A percentile compares a stretch with the other conserved stretches of the same genome.
Conservation (phyloP, 345 rosid genomes). For the Moricandia moricandioides region DNA sequence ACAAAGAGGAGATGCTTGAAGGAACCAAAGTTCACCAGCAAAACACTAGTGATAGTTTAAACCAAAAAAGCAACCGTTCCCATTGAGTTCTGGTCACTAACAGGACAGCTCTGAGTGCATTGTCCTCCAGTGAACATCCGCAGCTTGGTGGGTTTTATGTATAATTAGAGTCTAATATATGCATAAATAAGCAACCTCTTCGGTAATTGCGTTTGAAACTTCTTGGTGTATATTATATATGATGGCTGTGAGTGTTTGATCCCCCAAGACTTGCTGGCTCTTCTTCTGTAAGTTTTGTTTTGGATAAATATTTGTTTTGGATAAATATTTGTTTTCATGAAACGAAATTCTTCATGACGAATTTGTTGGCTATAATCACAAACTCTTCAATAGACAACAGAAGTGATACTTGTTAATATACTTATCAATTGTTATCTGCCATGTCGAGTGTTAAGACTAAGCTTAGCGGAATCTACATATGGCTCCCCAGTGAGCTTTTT, state of each 20-base stretch:
- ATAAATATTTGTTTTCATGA: not conserved
- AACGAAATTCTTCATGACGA: too few species aligned
- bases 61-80: conserved; percentile 36
- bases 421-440: too few species aligned
- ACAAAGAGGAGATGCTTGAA: conserved; percentile 17
- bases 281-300: not conserved
- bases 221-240: too few species aligned
- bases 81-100: conserved; percentile 40
- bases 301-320: not conserved
- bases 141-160: conserved; percentile 13
- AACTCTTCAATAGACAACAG: too few species aligned
- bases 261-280: conserved; percentile 4
- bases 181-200: conserved; percentile 38
- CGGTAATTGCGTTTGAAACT: conserved; percentile 28
- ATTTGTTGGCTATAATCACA: not conserved
- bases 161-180: conserved; percentile 9
- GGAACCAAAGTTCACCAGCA: conserved; percentile 29
- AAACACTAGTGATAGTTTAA: conserved; percentile 18
- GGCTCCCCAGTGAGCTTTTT: not conserved
- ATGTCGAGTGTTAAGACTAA: too few species aligned
- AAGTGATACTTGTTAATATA: not conserved
- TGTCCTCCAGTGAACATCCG: conserved; percentile 54
- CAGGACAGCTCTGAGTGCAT: conserved; percentile 63
- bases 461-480: not conserved
- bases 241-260: not conserved